Conservation (phyloP, 768 basidiomycete genomes). For the Pholiota molesta region DNA sequence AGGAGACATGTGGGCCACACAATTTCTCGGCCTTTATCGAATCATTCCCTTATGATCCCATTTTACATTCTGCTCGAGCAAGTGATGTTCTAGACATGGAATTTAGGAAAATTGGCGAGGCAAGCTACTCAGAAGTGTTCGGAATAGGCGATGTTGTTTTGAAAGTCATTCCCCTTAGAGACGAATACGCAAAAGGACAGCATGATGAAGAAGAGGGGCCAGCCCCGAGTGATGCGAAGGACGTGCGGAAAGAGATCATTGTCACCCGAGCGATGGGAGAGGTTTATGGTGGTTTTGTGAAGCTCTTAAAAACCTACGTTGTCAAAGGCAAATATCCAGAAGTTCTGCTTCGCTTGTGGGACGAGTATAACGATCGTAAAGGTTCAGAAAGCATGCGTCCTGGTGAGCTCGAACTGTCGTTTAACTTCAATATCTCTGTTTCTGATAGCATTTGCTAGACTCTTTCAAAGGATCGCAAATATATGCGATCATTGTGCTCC, state of each 20-base stretch:
- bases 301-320: conserved; percentile 80
- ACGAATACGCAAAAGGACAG: conserved; percentile 34
- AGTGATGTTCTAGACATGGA: conserved; percentile 22
- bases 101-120: conserved; percentile 93
- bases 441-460: conserved; percentile 46
- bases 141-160: conserved; percentile 88
- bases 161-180: conserved; percentile 81
- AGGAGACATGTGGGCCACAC: conserved; percentile 59
- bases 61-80: conserved; percentile 43
- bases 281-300: conserved; percentile 77
- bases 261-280: conserved; percentile 79
- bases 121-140: conserved; percentile 96
- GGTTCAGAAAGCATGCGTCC: conserved; percentile 87
- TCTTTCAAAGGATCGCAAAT: conserved; percentile 74
- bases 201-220: conserved; percentile 56
- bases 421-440: conserved; percentile 7
- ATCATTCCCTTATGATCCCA: conserved; percentile 74
- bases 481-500: conserved; percentile 89
- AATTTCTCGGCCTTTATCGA: conserved; percentile 86
- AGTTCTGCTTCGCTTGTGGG: conserved; percentile 82
- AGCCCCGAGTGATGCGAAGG: conserved; percentile 69
- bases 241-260: conserved; percentile 80
- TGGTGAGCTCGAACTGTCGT: conserved; percentile 43
- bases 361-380: conserved; percentile 73
- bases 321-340: conserved; percentile 87